Base-by-base conservation (phyloP, 2,329 filamentous ascomycete genomes). In the Colletotrichum liriopes region DNA sequence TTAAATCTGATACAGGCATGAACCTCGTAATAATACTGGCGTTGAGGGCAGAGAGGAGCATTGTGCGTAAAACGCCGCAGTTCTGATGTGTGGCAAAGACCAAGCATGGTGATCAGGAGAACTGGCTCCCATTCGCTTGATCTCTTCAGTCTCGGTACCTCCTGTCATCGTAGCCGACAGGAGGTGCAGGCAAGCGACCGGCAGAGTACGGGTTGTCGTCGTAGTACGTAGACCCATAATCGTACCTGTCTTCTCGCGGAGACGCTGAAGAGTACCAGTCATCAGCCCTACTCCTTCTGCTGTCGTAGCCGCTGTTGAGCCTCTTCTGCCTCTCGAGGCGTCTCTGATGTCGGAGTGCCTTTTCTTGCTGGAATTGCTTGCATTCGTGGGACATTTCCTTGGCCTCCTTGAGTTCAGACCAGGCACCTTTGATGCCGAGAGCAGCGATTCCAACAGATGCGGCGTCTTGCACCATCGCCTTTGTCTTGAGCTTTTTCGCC, bases 361-460 rank as follows among this genome's bases (percentile, higher is more conserved):
- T 89, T 78, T 90, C 84, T 62, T 82, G 73, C 67, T 86, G 81
- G 81, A 87, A 90, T 73, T 86, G 81, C 66, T 79, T 83, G 77
- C 85, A 81, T 77, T 88, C 86, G 56, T 87, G 82, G 52, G 79
- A 78, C 79, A 86, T 77, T 73, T 89, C 85, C 67, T 84, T 85
- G 69, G 84, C 88, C 74, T 89, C 86, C 79, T 90, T 89, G 78
- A 90, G 80, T 78, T 90, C 88, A 20, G 82, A 84, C 54, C 90
- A 75, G 75, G 88, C 88, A 43, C 88, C 86, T 78, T 89, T 88
- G 80, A 91, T 86, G 56, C 88, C 87, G 76, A 91, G 76, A 16
- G 87, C 88, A 1, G 88, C 89, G 62, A 90, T 86, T 68, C 88
- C 88, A 7, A 90, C 83, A 4, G 88, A 88, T n/a, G 88, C 88